These are phyloP conservation scores for Pestalotiopsis sp. DNA, from an alignment of 2,329 filamentous ascomycete species.

Conservation along the genomic window DNA sequence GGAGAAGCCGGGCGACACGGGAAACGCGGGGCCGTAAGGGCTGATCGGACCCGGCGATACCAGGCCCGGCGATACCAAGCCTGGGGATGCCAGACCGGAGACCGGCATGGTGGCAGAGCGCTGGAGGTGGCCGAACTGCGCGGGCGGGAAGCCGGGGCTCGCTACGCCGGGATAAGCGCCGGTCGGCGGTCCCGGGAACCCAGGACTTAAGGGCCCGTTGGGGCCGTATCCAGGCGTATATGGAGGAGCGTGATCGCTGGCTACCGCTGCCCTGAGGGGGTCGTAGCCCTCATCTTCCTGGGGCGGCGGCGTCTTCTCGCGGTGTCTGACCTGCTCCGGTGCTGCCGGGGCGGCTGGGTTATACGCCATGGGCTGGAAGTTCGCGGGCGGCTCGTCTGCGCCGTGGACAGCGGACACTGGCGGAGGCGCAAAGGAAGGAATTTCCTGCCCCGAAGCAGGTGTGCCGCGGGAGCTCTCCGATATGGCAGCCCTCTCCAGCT, in stretches of 20 bases:
- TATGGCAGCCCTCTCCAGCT: constrained; percentile 72
- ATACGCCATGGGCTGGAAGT: constrained; percentile 70
- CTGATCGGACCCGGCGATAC: constrained; percentile 40
- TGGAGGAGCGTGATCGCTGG: constrained; percentile 54
- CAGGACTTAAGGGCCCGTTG: constrained; percentile 44
- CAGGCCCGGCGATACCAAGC: constrained; percentile 40
- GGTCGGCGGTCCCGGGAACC: constrained; percentile 24
- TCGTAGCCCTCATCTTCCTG: constrained; percentile 67
- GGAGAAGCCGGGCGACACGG: constrained; percentile 46
- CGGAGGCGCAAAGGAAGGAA: constrained; percentile 42
- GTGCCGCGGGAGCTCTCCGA: constrained; percentile 54
- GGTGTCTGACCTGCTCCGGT: constrained; percentile 70
- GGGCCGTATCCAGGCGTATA: constrained; percentile 48
- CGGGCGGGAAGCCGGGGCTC: constrained; percentile 37
- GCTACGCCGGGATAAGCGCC: constrained; percentile 30
- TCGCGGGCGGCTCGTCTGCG: constrained; percentile 37
- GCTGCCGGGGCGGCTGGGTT: constrained; percentile 79
- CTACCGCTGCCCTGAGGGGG: constrained; percentile 60
- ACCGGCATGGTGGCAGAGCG: constrained; percentile 54
- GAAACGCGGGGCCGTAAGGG: constrained; percentile 48
- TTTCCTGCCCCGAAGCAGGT: constrained; percentile 23
- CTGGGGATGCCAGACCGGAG: constrained; percentile 25
- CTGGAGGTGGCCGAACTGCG: constrained; percentile 47
- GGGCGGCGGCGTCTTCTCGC: constrained; percentile 79
- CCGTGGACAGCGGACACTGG: constrained; percentile 36